Conservation (phyloP, 2,329 filamentous ascomycete genomes). For the Simplicillium aogashimaense region DNA sequence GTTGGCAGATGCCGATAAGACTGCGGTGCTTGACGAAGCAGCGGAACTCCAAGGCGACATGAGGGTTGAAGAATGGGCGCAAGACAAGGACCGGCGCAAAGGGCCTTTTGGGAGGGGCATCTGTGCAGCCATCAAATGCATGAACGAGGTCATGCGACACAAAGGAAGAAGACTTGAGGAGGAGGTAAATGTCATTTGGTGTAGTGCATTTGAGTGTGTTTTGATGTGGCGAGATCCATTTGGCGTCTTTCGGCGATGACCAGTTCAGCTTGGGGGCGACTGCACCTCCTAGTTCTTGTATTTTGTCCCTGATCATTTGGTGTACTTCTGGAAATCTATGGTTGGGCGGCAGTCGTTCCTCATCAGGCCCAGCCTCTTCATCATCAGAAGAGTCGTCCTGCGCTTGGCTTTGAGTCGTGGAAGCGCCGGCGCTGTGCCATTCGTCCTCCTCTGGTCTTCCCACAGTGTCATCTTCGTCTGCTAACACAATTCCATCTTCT, state of each 20-base stretch:
- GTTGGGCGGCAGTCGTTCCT: conserved; percentile 36
- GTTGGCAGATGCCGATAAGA: conserved; percentile 75
- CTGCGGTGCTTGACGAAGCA: conserved; percentile 83
- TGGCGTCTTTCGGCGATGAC: conserved; percentile 93
- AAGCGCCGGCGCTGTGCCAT: conserved; percentile 26
- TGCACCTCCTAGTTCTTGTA: conserved; percentile 71
- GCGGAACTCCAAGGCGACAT: conserved; percentile 86
- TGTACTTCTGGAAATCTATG: conserved; percentile 63
- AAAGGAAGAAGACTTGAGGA: conserved; percentile 92
- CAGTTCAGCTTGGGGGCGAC: conserved; percentile 94
- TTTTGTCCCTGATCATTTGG: conserved; percentile 63
- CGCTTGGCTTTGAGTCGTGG: conserved; percentile 13
- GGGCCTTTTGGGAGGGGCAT: conserved; percentile 25
- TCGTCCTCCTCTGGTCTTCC: conserved; percentile 48
- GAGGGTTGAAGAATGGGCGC: conserved; percentile 78
- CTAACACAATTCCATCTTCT: conserved; percentile 85
- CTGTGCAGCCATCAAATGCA: conserved; percentile 65
- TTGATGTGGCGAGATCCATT: conserved; percentile 73
- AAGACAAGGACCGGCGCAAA: conserved; percentile 76
- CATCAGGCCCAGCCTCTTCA: conserved; percentile 45
- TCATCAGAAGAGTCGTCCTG: conserved; percentile 33
- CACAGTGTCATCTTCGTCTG: conserved; percentile 48
- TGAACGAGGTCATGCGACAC: conserved; percentile 90
- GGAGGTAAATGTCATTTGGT: conserved; percentile 84
- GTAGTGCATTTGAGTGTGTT: conserved; percentile 88